Evolutionary conservation across 176 grass and related monocot genomes (phyloP), one percentile per base, ranked within the genome.

Genomic region (Miscanthus lutarioriparius): DNA sequence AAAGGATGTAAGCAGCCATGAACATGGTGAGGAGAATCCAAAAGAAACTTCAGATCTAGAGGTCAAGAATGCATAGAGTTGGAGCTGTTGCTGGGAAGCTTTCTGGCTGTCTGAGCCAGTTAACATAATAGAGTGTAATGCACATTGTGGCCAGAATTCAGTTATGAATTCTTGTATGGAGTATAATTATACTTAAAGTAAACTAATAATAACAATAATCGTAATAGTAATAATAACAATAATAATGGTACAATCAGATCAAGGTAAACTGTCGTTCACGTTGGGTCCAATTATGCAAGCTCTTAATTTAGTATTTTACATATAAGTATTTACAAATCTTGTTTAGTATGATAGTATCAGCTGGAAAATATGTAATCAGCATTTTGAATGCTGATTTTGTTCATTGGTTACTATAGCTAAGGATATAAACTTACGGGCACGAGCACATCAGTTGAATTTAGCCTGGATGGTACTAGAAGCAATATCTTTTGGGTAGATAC

Each of bases 11-110:
- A 67, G 25, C 44, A 59, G 35, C 32, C 23, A 43, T 75, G 56
- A 67, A 43, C 23, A 64, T 64, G 53, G 14, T 40, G 32, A 66
- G 10, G 69, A 74, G 58, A 74, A 74, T 33, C 81, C 1, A 10
- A 74, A 80, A 27, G 58, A 69, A 78, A 30, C 37, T 26, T 19
- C 37, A 25, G 28, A 75, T 67, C 28, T 6, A 25, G 48, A 84
- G 40, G 64, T 5, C 32, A 91, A 84, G 19, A 26, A 77, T 64
- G 73, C 64, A 15, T 63, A 88, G 73, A 81, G 76, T n/a, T 70
- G 17, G 1, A 1, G 48, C 15, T 64, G 32, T 23, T 44, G 77
- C 30, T 83, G 22, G 58, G 38, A 45, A 78, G 15, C 7, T 85
- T 19, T 85, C 75, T 45, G 36, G 10, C 12, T 25, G 6, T 78